phyloP scores from a whole-genome alignment of 495 filamentous ascomycete species.

The Podospora australis region DNA sequence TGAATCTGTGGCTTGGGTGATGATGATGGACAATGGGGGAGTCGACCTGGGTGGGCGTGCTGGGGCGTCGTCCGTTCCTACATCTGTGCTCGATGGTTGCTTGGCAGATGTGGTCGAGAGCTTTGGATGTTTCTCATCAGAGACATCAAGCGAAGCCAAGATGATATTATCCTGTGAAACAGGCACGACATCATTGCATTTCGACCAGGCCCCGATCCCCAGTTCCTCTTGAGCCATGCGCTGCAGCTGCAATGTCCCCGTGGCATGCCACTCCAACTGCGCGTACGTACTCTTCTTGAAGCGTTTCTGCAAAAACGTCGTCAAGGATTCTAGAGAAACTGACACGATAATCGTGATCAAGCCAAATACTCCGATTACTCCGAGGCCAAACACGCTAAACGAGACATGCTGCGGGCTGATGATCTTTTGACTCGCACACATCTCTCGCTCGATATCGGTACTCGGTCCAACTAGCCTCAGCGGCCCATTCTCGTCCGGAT shows the following conservation, averaged over 20 bases:
- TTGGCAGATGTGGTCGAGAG: too few species aligned
- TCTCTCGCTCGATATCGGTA: background rate
- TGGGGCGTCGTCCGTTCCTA: too few species aligned
- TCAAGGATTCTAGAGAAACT: constrained; percentile 9
- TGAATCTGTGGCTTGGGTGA: too few species aligned
- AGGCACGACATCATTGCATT: background rate
- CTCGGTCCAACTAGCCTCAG: background rate
- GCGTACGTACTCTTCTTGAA: background rate
- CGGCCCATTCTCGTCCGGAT: background rate
- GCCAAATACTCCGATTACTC: constrained; percentile 8
- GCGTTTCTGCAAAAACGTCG: background rate
- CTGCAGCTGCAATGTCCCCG: constrained; percentile 15
- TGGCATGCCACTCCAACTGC: constrained; percentile 15
- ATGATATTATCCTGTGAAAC: too few species aligned
- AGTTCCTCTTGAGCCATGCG: constrained; percentile 12
- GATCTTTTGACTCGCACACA: constrained; percentile 11
- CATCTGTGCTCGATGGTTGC: too few species aligned
- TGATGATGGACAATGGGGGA: too few species aligned
- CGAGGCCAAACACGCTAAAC: constrained; percentile 15
- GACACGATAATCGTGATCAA: constrained; percentile 11
- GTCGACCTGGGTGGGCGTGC: too few species aligned
- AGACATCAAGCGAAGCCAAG: too few species aligned
- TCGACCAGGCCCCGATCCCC: constrained; percentile 5
- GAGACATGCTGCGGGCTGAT: constrained; percentile 9
- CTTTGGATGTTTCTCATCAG: too few species aligned